Conservation (phyloP, 352 stramenopile genomes). For the Pythium myriotylum region DNA sequence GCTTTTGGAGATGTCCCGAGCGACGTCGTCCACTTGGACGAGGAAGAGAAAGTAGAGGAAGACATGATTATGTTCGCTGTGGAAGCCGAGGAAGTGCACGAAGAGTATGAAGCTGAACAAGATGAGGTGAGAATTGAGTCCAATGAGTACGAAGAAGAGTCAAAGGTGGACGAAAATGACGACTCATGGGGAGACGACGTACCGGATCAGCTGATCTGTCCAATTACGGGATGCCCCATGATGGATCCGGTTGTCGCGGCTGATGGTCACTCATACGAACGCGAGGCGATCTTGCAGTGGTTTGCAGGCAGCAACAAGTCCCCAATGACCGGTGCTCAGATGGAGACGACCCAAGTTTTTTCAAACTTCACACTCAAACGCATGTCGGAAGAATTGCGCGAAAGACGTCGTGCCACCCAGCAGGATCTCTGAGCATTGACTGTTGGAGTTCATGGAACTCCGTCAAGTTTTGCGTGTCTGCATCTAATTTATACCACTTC, state of each 20-base stretch:
- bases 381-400: conserved; percentile 57
- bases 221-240: conserved; percentile 96
- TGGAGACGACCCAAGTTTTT: conserved; percentile 76
- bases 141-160: conserved; percentile 5
- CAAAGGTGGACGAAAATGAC: conserved; percentile 11
- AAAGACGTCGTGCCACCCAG: not conserved
- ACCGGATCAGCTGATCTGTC: conserved; percentile 82
- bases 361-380: conserved; percentile 75
- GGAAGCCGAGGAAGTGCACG: not conserved
- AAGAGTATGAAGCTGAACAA: conserved; percentile 5
- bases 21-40: conserved; percentile 5
- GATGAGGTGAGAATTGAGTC: conserved; percentile 1
- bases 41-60: conserved; percentile 28
- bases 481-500: conserved; percentile 2
- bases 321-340: conserved; percentile 74
- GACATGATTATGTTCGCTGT: conserved; percentile 14
- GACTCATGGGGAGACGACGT: conserved; percentile 7
- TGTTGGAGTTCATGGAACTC: not conserved
- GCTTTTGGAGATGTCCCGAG: conserved; percentile 32
- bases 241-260: conserved; percentile 95
- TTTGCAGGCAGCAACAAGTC: conserved; percentile 86
- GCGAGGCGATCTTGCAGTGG: conserved; percentile 93
- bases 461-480: not conserved
- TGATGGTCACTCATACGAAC: conserved; percentile 98
- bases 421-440: not conserved